Percentiles rank a stretch among this genome's conserved stretches.
Conservation (phyloP, 2,329 filamentous ascomycete genomes). For the Ilyonectria sp. region DNA sequence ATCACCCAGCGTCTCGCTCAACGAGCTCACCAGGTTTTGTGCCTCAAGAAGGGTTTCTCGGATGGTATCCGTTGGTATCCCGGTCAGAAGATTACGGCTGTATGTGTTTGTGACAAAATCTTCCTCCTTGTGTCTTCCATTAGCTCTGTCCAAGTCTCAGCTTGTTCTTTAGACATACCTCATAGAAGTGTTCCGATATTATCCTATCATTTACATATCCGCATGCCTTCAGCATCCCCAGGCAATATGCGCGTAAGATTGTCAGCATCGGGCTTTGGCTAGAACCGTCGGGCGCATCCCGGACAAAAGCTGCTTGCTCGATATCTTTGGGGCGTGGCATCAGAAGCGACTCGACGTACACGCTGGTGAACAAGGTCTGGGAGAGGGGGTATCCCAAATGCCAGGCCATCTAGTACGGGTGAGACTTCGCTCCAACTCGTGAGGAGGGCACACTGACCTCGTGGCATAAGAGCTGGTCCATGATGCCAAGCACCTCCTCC, state of each 20-base stretch:
- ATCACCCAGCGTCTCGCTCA: constrained; percentile 56
- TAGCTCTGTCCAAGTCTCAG: neutral
- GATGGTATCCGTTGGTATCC: constrained; percentile 72
- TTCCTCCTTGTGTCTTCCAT: constrained; percentile 77
- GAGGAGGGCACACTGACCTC: constrained; percentile 72
- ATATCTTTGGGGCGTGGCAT: constrained; percentile 77
- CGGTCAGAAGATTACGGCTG: constrained; percentile 81
- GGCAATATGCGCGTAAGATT: constrained; percentile 87
- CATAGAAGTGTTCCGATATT: constrained; percentile 89
- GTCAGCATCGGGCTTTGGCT: constrained; percentile 66
- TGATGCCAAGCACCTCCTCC: constrained; percentile 89
- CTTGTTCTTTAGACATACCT: constrained; percentile 65
- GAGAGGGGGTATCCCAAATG: constrained; percentile 96
- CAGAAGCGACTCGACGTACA: constrained; percentile 89
- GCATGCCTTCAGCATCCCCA: constrained; percentile 88
- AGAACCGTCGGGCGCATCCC: constrained; percentile 49
- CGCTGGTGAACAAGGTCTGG: constrained; percentile 92
- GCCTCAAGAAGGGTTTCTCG: constrained; percentile 69
- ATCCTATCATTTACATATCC: constrained; percentile 84
- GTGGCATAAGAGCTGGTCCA: constrained; percentile 91
- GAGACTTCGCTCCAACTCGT: neutral
- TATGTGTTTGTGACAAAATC: constrained; percentile 97
- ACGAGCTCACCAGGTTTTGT: constrained; percentile 63
- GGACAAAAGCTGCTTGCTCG: constrained; percentile 75
- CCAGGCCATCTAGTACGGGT: constrained; percentile 84